phyloP scores from a whole-genome alignment of 129 eudicot genomes.

The Deinandra increscens region DNA sequence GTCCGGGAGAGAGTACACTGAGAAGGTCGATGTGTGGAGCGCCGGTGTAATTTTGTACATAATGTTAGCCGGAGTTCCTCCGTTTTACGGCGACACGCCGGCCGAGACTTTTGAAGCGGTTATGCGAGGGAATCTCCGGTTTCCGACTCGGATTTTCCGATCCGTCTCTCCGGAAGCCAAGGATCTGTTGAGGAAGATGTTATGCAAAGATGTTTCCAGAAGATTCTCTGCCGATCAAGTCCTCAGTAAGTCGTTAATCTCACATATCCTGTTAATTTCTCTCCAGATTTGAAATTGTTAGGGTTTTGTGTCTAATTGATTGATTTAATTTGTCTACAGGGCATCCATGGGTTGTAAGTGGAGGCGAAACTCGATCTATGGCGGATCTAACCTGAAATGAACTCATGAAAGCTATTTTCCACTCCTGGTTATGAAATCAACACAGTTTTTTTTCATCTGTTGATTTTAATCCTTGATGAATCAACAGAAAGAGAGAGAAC shows the following conservation, averaged over 20 bases:
- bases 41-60: constrained; percentile 81
- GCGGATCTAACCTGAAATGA: constrained; percentile 38
- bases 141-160: constrained; percentile 66
- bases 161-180: constrained; percentile 68
- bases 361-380: constrained; percentile 56
- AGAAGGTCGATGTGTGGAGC: constrained; percentile 96
- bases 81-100: constrained; percentile 69
- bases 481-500: constrained; percentile 39
- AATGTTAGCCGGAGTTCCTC: constrained; percentile 83
- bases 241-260: constrained; percentile 51
- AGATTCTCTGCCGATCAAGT: constrained; percentile 85
- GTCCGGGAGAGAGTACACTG: constrained; percentile 60
- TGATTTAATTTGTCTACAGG: constrained; percentile 50
- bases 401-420: not conserved
- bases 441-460: constrained; percentile 38
- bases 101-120: constrained; percentile 75
- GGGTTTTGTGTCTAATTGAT: no score
- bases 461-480: constrained; percentile 30
- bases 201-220: constrained; percentile 75
- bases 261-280: not conserved
- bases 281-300: no score
- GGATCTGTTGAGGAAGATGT: constrained; percentile 90
- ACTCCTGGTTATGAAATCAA: constrained; percentile 25
- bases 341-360: constrained; percentile 76
- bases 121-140: constrained; percentile 67